Base-by-base conservation (phyloP, 108 stramenopile genomes). In the Fragilariopsis cylindrus region DNA sequence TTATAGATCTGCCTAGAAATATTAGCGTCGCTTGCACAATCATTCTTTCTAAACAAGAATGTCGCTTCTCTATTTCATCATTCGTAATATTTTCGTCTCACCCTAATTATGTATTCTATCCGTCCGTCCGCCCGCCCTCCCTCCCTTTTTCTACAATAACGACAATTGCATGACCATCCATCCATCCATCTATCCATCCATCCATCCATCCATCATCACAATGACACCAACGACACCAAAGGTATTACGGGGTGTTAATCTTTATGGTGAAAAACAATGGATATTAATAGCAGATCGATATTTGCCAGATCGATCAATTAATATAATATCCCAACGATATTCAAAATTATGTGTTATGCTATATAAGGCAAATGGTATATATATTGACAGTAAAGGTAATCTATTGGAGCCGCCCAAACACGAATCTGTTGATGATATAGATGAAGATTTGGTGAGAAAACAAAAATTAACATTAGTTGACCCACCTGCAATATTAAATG, bases 251-350 rank as follows among this genome's bases (percentile, higher is more conserved):
- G 84, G 84, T 7, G 84, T 85, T 15, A 85, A 85, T 60, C 69
- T 95, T 16, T 95, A 91, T 58, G 94, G 94, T 13, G 94, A 95
- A 64, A 95, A 95, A 46, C 91, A 95, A 76, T 95, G 94, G 94
- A 78, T 90, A 49, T 69, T 92, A 57, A 88, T 95, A 48, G 86
- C 88, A 3, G 92, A 95, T 78, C 82, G 94, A 12, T 95, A 89
- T 50, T 71, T 95, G 30, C 94, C 94, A 7, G 92, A 95, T 64
- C 78, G 94, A 40, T 79, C 84, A 8, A 76, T 90, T 41, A 91
- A 88, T 71, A 72, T 81, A 7, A 92, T 95, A 62, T 88, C 92
- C 5, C 91, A 91, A 70, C 80, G 94, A 55, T 95, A 95, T 76
- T 83, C 85, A 39, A 87, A 90, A 57, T 83, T 95, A 5, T 90